These are phyloP conservation scores for Chamaenerion angustifolium DNA, from an alignment of 345 rosid species.

Conservation along the genomic window DNA sequence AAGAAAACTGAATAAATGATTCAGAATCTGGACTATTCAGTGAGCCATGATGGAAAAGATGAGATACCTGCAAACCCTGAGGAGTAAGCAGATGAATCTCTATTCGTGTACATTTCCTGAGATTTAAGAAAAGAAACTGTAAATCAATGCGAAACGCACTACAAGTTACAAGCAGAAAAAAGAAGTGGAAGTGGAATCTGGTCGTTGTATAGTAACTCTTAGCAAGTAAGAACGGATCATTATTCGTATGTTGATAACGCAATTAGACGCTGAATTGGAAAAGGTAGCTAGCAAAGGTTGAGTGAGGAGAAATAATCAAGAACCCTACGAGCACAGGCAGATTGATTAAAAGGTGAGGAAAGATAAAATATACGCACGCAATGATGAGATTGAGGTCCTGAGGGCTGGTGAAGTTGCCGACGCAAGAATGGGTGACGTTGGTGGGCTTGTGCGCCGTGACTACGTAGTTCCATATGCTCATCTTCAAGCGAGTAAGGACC, in stretches of 20 bases:
- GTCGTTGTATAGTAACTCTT: too few relatives aligned
- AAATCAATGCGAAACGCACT: neutral
- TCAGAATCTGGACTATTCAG: neutral
- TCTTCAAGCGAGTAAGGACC: slow-evolving; percentile 3
- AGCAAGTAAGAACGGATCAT: too few relatives aligned
- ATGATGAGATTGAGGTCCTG: slow-evolving; percentile 89
- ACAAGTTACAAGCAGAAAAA: neutral
- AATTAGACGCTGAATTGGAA: too few relatives aligned
- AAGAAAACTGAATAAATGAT: neutral
- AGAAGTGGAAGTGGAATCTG: too few relatives aligned
- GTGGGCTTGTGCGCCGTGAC: slow-evolving; percentile 64
- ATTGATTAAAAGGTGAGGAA: neutral
- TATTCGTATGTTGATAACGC: too few relatives aligned
- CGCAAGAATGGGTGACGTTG: slow-evolving; percentile 85
- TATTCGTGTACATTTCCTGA: slow-evolving; percentile 86
- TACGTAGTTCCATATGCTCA: slow-evolving; percentile 46
- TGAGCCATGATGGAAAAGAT: slow-evolving; percentile 2
- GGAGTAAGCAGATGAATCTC: slow-evolving; percentile 76
- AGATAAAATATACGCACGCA: slow-evolving; percentile 31
- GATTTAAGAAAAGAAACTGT: slow-evolving; percentile 6
- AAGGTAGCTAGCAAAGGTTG: too few relatives aligned
- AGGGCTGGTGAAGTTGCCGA: slow-evolving; percentile 88
- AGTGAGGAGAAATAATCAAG: neutral
- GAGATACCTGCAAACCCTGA: slow-evolving; percentile 68
- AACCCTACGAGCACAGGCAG: slow-evolving; percentile 2